Evolutionary conservation across 2,329 filamentous ascomycete species (phyloP), one percentile per base, ranked within the genome.

Genomic region (Claviceps sp.): DNA sequence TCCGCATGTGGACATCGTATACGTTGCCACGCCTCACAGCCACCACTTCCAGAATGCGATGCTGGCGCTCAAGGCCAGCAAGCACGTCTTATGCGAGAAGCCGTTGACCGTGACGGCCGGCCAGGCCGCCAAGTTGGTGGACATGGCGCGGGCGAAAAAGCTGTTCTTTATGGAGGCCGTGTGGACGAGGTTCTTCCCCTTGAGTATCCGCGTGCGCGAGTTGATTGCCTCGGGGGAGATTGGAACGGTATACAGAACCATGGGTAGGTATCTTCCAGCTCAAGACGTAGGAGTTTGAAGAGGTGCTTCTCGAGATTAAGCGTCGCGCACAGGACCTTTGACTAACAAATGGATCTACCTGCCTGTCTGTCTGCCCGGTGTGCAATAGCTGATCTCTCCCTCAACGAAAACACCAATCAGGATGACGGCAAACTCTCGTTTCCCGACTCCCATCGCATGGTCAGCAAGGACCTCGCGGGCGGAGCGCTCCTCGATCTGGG

Each of bases 21-120:
- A 95, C 67, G 80, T 95, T 52, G 88, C 88, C 23, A 95, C 89
- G 4, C 89, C 89, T 16, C 89, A 95, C 71, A 90, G 86, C 60
- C 89, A 95, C 67, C 89, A 95, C 72, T 95, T 90, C 72, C 88
- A 94, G 66, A 91, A 95, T 69, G 79, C 81, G 56, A 87, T 89
- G 79, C 77, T 94, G n/a, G 85, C 83, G 44, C 75, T 95, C 40
- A 78, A 87, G 58, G 86, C 85, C 7, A 86, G 87, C 61, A 95
- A 95, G 75, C 78, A 91, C 61, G 88, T 95, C 34, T 78, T 95
- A 37, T 95, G 88, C 67, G 89, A 95, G 68, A 95, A 95, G 74
- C 80, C 89, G 0, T 83, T 95, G 60, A 94, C 88, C 1, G 86
- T 91, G 56, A 95, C 85, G 56, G 88, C 85, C 2, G 74, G 80